Evolutionary conservation across 75 land plant genomes (phyloP), one percentile per base, ranked within the genome.

Genomic region (Azolla pinnata): DNA sequence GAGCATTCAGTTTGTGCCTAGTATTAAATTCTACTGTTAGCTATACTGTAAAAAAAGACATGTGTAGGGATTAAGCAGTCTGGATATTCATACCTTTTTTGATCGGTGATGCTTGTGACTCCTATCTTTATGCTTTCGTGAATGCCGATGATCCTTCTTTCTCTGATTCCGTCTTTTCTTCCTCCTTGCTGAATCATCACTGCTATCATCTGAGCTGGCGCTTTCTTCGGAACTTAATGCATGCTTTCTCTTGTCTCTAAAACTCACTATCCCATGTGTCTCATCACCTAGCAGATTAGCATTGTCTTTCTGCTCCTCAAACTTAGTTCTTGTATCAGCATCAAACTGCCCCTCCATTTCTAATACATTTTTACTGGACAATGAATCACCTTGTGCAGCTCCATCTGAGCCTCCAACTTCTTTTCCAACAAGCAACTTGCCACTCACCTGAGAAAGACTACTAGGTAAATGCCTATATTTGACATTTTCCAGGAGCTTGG

Each of bases 201-300:
- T 52, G 54, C 54, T 52, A 25, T 52, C 54, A 4, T 52, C 54
- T 25, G 2, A 3, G 10, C 29, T 2, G 14, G 54, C 12, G 12
- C 40, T 52, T 1, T 52, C 29, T 25, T 52, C 54, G 27, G 54
- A 46, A 46, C 49, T 46, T 14, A 21, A 29, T 52, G 29, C 18
- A 1, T 52, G 54, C 9, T 52, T 23, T 26, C 24, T 24, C 28
- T 24, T 26, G 24, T 2, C 27, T 27, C 28, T 26, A 21, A 9
- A 48, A 8, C 21, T 48, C 19, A 9, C 19, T 20, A 24, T 12
- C 14, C 25, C 25, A 25, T 26, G 29, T 52, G 10, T 46, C 49
- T 46, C 17, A 3, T n/a, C n/a, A n/a, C n/a, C n/a, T n/a, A n/a
- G 21, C 2, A 17, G 17, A 17, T 2, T 2, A 2, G 2, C 17